Evolutionary conservation across 2,329 filamentous ascomycete genomes (phyloP).

Genomic region (Chalara sp.): DNA sequence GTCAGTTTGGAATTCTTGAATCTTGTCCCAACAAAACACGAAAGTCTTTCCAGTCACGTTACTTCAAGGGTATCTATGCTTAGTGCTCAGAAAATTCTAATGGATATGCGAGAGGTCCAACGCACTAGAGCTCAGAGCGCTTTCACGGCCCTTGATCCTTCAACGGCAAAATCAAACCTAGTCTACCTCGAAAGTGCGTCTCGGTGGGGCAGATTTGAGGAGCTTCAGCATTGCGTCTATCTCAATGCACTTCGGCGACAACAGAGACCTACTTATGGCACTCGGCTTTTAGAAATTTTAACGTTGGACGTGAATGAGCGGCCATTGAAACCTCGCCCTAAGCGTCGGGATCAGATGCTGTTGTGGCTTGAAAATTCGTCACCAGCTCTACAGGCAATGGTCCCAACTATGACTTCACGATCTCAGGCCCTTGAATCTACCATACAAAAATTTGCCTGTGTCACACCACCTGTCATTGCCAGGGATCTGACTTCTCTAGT

Average conservation of each 20-base stretch:
- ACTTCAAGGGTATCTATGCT: constrained; percentile 55
- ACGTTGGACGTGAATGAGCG: constrained; percentile 55
- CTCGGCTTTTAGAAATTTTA: constrained; percentile 67
- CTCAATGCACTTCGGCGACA: constrained; percentile 76
- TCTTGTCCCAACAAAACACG: constrained; percentile 65
- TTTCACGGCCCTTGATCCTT: constrained; percentile 51
- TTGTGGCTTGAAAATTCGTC: constrained; percentile 73
- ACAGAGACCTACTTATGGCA: constrained; percentile 74
- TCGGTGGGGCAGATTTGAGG: constrained; percentile 64
- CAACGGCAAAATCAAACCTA: constrained; percentile 62
- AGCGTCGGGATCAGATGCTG: constrained; percentile 54
- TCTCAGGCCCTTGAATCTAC: constrained; percentile 65
- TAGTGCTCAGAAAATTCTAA: constrained; percentile 62
- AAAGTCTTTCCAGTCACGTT: constrained; percentile 50
- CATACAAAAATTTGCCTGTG: constrained; percentile 83
- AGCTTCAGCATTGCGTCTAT: constrained; percentile 74
- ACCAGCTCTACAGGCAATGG: constrained; percentile 53
- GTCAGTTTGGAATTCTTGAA: constrained; percentile 75
- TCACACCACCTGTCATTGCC: constrained; percentile 83
- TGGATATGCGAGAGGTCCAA: constrained; percentile 67
- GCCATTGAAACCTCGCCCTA: constrained; percentile 53
- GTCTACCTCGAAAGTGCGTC: constrained; percentile 65
- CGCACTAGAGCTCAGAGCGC: constrained; percentile 52
- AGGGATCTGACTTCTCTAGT: constrained; percentile 65
- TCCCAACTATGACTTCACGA: constrained; percentile 69